A percentile compares a stretch with the other conserved stretches of the same genome.
Conservation (phyloP, 495 filamentous ascomycete species). For the Aspergillus egyptiacus region DNA sequence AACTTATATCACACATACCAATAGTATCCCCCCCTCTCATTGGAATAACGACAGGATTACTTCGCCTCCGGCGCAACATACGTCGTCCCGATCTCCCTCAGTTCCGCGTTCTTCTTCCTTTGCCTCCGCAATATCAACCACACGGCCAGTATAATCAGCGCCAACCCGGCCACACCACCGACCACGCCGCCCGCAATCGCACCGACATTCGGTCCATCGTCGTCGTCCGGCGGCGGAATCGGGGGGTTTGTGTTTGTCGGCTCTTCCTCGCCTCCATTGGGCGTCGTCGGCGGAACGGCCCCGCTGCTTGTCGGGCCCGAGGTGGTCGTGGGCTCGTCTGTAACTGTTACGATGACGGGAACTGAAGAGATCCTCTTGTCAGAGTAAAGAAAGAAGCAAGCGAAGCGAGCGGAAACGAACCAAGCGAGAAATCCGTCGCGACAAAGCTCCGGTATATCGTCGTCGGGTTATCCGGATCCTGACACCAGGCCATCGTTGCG, state of each 20-base stretch:
- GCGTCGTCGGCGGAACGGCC: background rate
- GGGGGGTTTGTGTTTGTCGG: background rate
- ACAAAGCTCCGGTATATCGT: constrained; percentile 2
- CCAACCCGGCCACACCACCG: constrained; percentile 3
- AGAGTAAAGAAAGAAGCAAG: background rate
- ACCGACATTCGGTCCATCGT: constrained; percentile 1
- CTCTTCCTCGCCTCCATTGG: background rate
- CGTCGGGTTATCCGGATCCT: background rate
- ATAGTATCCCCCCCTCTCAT: too few relatives aligned
- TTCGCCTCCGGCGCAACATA: constrained; percentile 3
- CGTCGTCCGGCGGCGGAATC: background rate
- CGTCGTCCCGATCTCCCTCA: constrained; percentile 3
- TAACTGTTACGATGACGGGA: too few relatives aligned
- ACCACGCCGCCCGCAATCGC: constrained; percentile 7
- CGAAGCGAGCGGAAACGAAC: background rate
- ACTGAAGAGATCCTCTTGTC: too few relatives aligned
- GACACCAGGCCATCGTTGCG: constrained; percentile 8
- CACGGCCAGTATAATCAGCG: background rate
- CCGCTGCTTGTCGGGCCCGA: too few relatives aligned
- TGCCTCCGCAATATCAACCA: constrained; percentile 1
- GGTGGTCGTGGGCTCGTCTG: too few relatives aligned
- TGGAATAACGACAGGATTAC: background rate
- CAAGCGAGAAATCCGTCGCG: background rate
- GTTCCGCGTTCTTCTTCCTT: constrained; percentile 6
- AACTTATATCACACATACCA: too few relatives aligned